Base-by-base conservation (phyloP, 2,329 filamentous ascomycete genomes). In the Scleromitrula shiraiana region DNA sequence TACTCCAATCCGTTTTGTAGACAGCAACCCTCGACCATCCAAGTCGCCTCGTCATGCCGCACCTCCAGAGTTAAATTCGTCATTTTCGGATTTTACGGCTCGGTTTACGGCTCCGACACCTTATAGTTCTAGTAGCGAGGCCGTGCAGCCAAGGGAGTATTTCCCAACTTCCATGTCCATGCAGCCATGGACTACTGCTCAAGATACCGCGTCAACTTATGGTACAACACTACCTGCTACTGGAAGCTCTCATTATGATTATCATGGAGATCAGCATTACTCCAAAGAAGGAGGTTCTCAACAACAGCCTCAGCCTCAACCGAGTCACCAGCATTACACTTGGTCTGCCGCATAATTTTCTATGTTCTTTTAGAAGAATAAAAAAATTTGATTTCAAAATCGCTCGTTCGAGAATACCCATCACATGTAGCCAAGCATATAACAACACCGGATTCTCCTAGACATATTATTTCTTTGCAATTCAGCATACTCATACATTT, bases 21-120 rank as follows among this genome's bases (percentile, higher is more conserved):
- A 64, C 46, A 58, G 48, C 35, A 64, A 64, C 39, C 61, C 61
- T 7, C 51, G 62, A 12, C 62, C 62, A 14, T 32, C 59, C 12
- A 64, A 64, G 41, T 64, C 62, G 5, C 62, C 62, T 29, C 51
- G 62, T 8, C 62, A 64, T 50, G 50, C 54, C 32, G 58, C 50
- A 14, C 58, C 60, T 14, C 53, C 57, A 8, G 57, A 61, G 9
- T 29, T 57, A 10, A 54, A 55, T 9, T 44, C 57, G 2, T 53
- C 47, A 8, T 40, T 51, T 10, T 46, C 55, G 14, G 58, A 62
- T 2, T 60, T 58, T 19, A 40, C 48, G 9, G 50, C 53, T n/a
- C 50, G 58, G 4, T 59, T 56, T 46, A 54, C 53, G 20, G 50
- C 59, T 5, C 40, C 53, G 12, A 42, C 56, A 7, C 40, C 55